Conservation (phyloP, 2,329 filamentous ascomycete genomes). For the Sarocladium strictum region DNA sequence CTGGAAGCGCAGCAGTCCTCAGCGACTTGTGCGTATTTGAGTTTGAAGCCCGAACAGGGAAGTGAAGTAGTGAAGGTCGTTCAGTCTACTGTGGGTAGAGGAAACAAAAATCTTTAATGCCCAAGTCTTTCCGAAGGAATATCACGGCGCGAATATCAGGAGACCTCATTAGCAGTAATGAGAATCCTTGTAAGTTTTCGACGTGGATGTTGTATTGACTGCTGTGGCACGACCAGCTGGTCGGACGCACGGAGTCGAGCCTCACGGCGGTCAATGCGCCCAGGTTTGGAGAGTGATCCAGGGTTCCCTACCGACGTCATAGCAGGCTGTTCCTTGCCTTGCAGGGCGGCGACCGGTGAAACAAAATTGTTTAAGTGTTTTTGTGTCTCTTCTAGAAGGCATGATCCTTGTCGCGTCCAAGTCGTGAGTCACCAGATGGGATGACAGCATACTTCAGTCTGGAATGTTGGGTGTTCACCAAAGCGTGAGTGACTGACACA, state of each 20-base stretch:
- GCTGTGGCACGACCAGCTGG: no score
- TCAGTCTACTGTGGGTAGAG: no score
- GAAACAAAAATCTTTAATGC: no score
- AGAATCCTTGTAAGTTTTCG: no score
- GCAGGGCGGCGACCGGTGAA: background rate
- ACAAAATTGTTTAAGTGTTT: background rate
- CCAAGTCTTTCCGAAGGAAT: no score
- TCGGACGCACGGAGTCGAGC: background rate
- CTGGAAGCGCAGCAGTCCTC: no score
- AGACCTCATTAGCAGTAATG: no score
- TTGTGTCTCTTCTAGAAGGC: background rate
- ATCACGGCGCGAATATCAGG: no score
- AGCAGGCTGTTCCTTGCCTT: background rate
- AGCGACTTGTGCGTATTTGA: no score
- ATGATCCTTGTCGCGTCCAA: conserved; percentile 1
- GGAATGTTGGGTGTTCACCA: background rate
- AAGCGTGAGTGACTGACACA: background rate
- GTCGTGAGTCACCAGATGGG: background rate
- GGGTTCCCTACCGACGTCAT: background rate
- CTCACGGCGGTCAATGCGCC: background rate
- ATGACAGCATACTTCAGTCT: background rate
- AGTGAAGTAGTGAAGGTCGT: no score
- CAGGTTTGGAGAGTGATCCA: background rate
- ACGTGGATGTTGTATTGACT: no score
- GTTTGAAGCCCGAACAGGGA: no score